phyloP scores from a whole-genome alignment of 352 stramenopile genomes.

The Phytophthora colocasiae region DNA sequence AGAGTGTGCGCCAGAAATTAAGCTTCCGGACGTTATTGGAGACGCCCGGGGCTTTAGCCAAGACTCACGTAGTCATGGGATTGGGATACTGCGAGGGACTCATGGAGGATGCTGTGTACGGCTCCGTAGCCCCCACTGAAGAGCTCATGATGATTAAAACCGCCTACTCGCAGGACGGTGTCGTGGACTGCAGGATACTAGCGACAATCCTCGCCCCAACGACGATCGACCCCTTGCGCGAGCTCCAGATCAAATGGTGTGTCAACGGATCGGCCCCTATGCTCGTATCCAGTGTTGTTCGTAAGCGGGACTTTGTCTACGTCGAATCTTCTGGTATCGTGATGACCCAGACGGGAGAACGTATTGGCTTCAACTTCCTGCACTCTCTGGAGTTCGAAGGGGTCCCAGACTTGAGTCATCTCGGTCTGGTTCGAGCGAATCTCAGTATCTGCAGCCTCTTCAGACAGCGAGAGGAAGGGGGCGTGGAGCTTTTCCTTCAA shows the following conservation, averaged over 20 bases:
- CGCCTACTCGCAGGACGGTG: conserved; percentile 54
- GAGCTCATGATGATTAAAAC: conserved; percentile 63
- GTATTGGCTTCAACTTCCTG: conserved; percentile 59
- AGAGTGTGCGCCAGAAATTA: conserved; percentile 31
- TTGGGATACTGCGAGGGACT: conserved; percentile 41
- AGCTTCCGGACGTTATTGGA: conserved; percentile 39
- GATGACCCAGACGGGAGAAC: conserved; percentile 40
- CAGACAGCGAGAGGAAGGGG: conserved; percentile 44
- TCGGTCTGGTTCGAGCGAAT: conserved; percentile 47
- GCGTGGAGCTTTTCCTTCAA: conserved; percentile 50
- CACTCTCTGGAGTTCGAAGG: conserved; percentile 59
- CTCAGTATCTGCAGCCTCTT: conserved; percentile 61
- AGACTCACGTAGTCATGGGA: conserved; percentile 45
- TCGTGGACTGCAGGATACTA: conserved; percentile 56
- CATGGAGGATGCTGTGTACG: conserved; percentile 69
- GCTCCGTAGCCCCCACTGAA: conserved; percentile 47
- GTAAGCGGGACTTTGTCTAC: conserved; percentile 62
- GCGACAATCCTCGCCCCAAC: conserved; percentile 42
- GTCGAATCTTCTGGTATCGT: conserved; percentile 53
- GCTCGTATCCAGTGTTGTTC: conserved; percentile 46
- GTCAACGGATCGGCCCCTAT: conserved; percentile 52
- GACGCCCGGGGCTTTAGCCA: conserved; percentile 24
- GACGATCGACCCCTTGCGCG: conserved; percentile 41
- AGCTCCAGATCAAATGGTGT: conserved; percentile 56
- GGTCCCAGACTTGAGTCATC: conserved; percentile 33